Percentiles rank a stretch among this genome's conserved stretches.
phyloP scores from a whole-genome alignment of 83 land plant species.

The Thuja plicata region DNA sequence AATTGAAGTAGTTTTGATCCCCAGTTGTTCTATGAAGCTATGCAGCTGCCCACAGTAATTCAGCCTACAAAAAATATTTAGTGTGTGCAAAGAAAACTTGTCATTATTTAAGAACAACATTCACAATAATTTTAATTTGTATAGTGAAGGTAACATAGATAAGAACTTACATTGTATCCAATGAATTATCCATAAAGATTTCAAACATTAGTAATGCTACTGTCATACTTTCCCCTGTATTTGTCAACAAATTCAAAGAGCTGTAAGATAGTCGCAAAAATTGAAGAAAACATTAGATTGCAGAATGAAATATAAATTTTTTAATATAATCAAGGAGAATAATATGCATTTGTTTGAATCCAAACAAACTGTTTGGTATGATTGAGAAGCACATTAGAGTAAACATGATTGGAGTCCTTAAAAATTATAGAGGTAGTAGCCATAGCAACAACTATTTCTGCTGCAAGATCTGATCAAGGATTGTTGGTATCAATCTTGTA shows the following conservation, averaged over 20 bases:
- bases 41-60: constrained; percentile 75
- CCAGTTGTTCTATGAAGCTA: constrained; percentile 77
- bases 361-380: constrained; percentile 33
- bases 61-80: constrained; percentile 44
- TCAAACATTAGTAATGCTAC: constrained; percentile 19
- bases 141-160: neutral
- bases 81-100: neutral
- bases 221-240: constrained; percentile 32
- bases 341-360: neutral
- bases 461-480: too few species aligned
- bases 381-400: constrained; percentile 27
- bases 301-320: too few species aligned
- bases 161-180: constrained; percentile 23
- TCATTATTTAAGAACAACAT: neutral
- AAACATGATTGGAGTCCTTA: too few species aligned
- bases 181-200: constrained; percentile 25
- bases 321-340: neutral
- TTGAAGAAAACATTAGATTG: neutral
- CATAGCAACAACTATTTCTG: too few species aligned
- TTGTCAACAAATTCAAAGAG: neutral
- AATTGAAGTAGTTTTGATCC: constrained; percentile 46
- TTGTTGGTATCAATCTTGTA: too few species aligned
- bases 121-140: neutral
- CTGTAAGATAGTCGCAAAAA: neutral
- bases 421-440: too few species aligned